Conservation (phyloP, 352 stramenopile species). For the Phytopythium boreale region DNA sequence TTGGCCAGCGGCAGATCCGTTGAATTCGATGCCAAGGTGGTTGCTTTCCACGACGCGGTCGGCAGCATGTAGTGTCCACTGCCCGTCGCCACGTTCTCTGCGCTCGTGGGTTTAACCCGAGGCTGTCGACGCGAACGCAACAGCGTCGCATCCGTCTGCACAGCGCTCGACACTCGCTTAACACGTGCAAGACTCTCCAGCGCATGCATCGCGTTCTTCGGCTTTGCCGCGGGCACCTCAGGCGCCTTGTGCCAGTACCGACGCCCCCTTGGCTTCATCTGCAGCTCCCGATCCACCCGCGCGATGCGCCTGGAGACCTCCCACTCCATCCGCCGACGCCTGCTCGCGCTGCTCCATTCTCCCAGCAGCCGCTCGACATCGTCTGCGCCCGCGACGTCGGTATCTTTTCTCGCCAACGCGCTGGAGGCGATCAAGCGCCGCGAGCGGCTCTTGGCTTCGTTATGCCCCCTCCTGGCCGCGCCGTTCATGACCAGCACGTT, state of each 20-base stretch:
- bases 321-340: conserved; percentile 48
- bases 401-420: too few relatives aligned
- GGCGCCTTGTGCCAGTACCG: conserved; percentile 52
- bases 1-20: background rate
- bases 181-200: background rate
- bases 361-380: background rate
- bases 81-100: background rate
- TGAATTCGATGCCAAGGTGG: background rate
- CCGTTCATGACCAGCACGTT: conserved; percentile 42
- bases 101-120: background rate
- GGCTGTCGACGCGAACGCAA: too few relatives aligned
- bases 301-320: conserved; percentile 70
- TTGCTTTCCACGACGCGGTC: conserved; percentile 2
- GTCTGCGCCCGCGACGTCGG: too few relatives aligned
- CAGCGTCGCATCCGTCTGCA: background rate
- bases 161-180: background rate
- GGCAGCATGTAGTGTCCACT: conserved; percentile 1
- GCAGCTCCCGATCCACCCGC: conserved; percentile 59
- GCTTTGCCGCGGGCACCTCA: background rate
- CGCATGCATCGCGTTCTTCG: background rate
- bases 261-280: conserved; percentile 35
- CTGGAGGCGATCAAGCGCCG: background rate
- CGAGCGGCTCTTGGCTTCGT: background rate
- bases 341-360: conserved; percentile 10
- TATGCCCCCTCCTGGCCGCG: conserved; percentile 4